These are phyloP conservation scores for Hypoxylon rickii DNA, from an alignment of 495 filamentous ascomycete genomes.

Conservation along the genomic window DNA sequence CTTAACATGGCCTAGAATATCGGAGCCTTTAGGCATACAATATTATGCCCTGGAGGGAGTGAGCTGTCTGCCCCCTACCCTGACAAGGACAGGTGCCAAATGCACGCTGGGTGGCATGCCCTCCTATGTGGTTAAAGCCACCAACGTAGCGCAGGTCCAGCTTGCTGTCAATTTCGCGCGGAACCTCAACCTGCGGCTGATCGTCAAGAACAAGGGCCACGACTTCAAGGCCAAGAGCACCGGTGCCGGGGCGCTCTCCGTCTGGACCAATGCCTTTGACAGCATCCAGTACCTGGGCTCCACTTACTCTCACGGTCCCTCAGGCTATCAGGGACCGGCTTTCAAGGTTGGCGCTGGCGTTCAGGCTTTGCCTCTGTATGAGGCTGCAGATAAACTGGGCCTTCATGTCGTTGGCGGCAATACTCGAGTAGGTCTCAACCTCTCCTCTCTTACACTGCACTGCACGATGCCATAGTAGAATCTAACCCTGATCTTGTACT, in stretches of 20 bases:
- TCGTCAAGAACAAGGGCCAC: conserved; percentile 70
- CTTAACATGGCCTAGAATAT: conserved; percentile 11
- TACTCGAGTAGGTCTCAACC: conserved; percentile 35
- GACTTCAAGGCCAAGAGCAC: conserved; percentile 62
- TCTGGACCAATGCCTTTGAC: conserved; percentile 62
- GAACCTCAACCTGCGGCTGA: conserved; percentile 56
- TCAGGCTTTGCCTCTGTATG: conserved; percentile 56
- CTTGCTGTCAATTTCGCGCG: conserved; percentile 61
- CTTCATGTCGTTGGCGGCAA: conserved; percentile 58
- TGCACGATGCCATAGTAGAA: not conserved
- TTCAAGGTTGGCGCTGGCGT: conserved; percentile 64
- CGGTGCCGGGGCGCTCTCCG: conserved; percentile 53
- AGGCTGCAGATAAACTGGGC: conserved; percentile 49
- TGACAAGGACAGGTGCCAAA: conserved; percentile 27
- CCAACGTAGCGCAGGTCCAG: conserved; percentile 54
- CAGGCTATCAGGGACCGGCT: conserved; percentile 52
- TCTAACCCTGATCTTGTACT: conserved; percentile 5
- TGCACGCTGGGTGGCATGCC: conserved; percentile 59
- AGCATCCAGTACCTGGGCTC: conserved; percentile 31
- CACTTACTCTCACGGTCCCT: conserved; percentile 16
- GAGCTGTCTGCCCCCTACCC: conserved; percentile 25
- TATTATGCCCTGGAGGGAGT: conserved; percentile 27
- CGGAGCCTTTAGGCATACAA: conserved; percentile 24
- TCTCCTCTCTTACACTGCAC: not conserved
- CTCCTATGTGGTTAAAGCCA: conserved; percentile 50